Evolutionary conservation across 768 basidiomycete species (phyloP).

Genomic region (Xerocomus spinulosus): DNA sequence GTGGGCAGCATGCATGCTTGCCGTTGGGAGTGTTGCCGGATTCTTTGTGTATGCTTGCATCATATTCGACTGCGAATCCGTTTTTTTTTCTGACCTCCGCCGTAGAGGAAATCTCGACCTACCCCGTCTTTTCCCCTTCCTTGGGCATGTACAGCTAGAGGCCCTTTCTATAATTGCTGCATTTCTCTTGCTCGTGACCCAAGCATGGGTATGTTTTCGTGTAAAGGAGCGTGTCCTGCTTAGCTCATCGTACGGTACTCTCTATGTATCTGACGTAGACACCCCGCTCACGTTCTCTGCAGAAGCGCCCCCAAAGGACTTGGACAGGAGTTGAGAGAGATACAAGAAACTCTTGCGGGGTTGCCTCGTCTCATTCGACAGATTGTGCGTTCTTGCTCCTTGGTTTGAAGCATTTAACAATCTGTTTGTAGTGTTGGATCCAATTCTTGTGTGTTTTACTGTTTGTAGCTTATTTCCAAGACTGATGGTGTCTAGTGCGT

Average conservation of each 20-base stretch:
- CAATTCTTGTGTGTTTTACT: conserved; percentile 68
- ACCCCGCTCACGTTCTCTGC: conserved; percentile 3
- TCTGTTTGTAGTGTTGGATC: conserved; percentile 54
- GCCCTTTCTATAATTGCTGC: conserved; percentile 75
- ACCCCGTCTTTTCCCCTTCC: conserved; percentile 59
- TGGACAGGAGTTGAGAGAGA: conserved; percentile 48
- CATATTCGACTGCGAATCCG: neutral
- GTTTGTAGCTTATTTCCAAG: neutral
- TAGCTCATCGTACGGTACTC: conserved; percentile 26
- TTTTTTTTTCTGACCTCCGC: neutral
- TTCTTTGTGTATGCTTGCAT: conserved; percentile 72
- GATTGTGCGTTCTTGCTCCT: conserved; percentile 53
- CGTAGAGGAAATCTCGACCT: conserved; percentile 78
- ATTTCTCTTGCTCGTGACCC: conserved; percentile 59
- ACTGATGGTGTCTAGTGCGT: conserved; percentile 46
- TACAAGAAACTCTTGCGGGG: conserved; percentile 66
- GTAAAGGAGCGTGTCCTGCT: conserved; percentile 77
- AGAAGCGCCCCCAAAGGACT: conserved; percentile 29
- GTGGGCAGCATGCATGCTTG: conserved; percentile 93
- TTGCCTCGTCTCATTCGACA: conserved; percentile 73
- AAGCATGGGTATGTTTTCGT: conserved; percentile 52
- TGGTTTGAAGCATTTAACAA: conserved; percentile 11
- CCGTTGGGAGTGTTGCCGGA: conserved; percentile 78
- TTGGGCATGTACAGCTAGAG: conserved; percentile 78
- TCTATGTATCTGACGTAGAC: neutral